Conservation (phyloP, 345 rosid species). For the Gossypium anomalum region DNA sequence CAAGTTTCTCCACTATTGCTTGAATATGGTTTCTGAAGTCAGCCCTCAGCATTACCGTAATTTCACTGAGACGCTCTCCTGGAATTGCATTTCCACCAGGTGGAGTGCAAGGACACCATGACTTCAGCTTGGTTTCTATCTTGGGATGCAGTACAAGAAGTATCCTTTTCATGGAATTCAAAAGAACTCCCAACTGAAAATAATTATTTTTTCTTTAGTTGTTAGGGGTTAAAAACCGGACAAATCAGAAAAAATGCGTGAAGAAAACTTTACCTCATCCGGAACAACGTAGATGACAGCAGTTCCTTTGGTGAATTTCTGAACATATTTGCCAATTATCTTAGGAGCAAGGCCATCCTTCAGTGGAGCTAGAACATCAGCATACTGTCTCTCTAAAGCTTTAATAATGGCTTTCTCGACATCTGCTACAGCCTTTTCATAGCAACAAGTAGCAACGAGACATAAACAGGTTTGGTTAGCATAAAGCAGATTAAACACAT, state of each 20-base stretch:
- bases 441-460: conserved; percentile 4
- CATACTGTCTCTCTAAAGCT: conserved; percentile 81
- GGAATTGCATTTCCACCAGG: conserved; percentile 51
- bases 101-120: conserved; percentile 73
- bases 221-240: neutral
- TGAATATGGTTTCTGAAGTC: conserved; percentile 78
- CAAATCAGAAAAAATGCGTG: conserved; percentile 2
- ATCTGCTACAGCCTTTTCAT: conserved; percentile 76
- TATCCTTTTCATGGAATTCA: conserved; percentile 93
- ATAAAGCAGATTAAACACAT: neutral
- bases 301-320: conserved; percentile 77
- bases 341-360: conserved; percentile 68
- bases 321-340: conserved; percentile 80
- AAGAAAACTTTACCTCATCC: conserved; percentile 56
- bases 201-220: conserved; percentile 6
- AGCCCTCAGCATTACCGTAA: conserved; percentile 81
- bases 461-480: neutral
- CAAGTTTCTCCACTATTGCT: conserved; percentile 89
- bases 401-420: conserved; percentile 76
- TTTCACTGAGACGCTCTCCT: conserved; percentile 85
- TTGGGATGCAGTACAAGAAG: conserved; percentile 65
- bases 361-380: conserved; percentile 73
- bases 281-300: conserved; percentile 59
- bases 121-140: conserved; percentile 65
- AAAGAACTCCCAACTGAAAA: conserved; percentile 72